These are phyloP conservation scores for Aspergillus sp. DNA, from an alignment of 2,329 filamentous ascomycete genomes.

Conservation along the genomic window DNA sequence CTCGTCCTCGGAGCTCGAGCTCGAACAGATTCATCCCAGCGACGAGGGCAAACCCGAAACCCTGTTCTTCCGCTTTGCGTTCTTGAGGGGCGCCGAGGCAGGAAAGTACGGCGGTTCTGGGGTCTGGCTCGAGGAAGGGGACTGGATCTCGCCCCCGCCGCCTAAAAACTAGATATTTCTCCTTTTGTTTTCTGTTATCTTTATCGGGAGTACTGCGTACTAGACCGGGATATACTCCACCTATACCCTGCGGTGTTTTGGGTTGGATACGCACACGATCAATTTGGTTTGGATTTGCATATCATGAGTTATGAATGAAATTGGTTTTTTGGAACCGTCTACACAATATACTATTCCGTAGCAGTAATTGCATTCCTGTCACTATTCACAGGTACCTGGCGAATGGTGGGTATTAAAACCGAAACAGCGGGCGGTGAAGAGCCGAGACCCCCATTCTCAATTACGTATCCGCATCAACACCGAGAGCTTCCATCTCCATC, in stretches of 20 bases:
- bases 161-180: slow-evolving; percentile 24
- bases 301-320: slow-evolving; percentile 9
- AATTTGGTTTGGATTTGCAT: not conserved
- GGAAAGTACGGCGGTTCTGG: slow-evolving; percentile 40
- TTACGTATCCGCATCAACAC: not conserved
- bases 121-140: slow-evolving; percentile 40
- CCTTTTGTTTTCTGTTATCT: not conserved
- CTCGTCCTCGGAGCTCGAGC: slow-evolving; percentile 8
- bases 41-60: slow-evolving; percentile 37
- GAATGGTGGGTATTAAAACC: not conserved
- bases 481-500: not conserved
- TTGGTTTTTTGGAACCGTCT: not conserved
- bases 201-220: slow-evolving; percentile 2
- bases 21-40: slow-evolving; percentile 15
- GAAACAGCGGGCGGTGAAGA: not conserved
- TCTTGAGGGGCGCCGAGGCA: slow-evolving; percentile 41
- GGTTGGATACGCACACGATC: slow-evolving; percentile 2
- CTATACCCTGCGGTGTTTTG: not conserved
- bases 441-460: not conserved
- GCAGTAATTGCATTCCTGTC: not conserved
- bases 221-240: not conserved
- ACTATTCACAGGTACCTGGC: not conserved
- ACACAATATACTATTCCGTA: not conserved
- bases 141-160: slow-evolving; percentile 31
- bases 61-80: slow-evolving; percentile 50